phyloP scores from a whole-genome alignment of 192 early-diverging fungal genomes.

The Chytriomyces sp. region DNA sequence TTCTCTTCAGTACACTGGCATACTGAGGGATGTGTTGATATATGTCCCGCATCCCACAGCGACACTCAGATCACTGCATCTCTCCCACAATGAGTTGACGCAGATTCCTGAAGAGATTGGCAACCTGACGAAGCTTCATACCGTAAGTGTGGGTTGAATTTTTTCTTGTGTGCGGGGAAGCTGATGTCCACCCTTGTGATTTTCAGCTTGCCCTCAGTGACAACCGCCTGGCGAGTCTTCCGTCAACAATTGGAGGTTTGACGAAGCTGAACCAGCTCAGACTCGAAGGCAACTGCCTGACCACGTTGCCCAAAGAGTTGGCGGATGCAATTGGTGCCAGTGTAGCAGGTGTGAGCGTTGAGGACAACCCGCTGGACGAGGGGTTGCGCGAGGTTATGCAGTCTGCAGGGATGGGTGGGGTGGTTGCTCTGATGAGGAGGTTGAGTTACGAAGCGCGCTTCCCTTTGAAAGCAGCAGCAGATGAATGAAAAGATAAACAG shows the following conservation, averaged over 20 bases:
- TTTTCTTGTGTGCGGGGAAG: neutral
- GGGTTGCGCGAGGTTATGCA: neutral
- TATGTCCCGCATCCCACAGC: slow-evolving; percentile 12
- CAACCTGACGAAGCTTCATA: slow-evolving; percentile 39
- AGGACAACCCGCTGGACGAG: neutral
- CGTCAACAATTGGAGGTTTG: slow-evolving; percentile 37
- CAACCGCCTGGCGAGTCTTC: slow-evolving; percentile 42
- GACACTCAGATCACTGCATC: slow-evolving; percentile 45
- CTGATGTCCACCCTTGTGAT: neutral
- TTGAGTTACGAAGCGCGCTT: too few species aligned
- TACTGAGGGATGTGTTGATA: neutral
- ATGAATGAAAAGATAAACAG: too few species aligned
- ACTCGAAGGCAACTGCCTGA: slow-evolving; percentile 50
- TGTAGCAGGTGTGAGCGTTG: neutral
- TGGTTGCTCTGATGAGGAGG: neutral
- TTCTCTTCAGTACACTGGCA: neutral
- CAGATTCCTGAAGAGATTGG: slow-evolving; percentile 49
- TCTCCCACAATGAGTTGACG: slow-evolving; percentile 46
- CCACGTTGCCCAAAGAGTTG: slow-evolving; percentile 28
- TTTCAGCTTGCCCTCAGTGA: slow-evolving; percentile 40
- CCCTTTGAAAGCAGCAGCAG: too few species aligned
- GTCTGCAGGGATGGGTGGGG: neutral
- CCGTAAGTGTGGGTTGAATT: slow-evolving; percentile 30
- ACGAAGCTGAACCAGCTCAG: slow-evolving; percentile 12
- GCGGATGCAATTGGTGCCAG: too few species aligned